These are phyloP conservation scores for Cantharellus cinnabarinus DNA, from an alignment of 768 basidiomycete species.

Conservation along the genomic window DNA sequence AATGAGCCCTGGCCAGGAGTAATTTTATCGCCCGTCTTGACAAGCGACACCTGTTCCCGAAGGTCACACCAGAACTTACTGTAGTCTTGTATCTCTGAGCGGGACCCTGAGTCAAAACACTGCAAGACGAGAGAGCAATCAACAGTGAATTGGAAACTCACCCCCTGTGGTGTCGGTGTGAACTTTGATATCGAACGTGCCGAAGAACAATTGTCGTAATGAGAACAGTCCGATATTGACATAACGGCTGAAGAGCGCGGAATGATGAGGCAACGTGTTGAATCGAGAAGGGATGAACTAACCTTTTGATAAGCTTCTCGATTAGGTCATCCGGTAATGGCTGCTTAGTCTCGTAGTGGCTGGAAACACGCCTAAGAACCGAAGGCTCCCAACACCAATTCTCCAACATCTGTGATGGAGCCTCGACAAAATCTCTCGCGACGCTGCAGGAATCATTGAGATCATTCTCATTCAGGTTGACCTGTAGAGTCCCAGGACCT, in stretches of 20 bases:
- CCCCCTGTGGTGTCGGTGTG: slow-evolving; percentile 39
- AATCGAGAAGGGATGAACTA: background rate
- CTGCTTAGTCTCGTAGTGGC: slow-evolving; percentile 57
- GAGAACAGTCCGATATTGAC: slow-evolving; percentile 69
- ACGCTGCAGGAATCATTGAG: slow-evolving; percentile 20
- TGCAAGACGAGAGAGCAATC: background rate
- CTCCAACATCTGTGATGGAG: slow-evolving; percentile 83
- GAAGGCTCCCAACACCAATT: slow-evolving; percentile 84
- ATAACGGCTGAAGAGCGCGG: slow-evolving; percentile 23
- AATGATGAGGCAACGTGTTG: background rate
- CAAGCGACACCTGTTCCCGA: slow-evolving; percentile 46
- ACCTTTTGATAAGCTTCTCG: slow-evolving; percentile 64
- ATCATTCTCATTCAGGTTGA: background rate
- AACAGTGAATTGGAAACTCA: slow-evolving; percentile 12
- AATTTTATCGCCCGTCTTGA: slow-evolving; percentile 32
- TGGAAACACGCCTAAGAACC: slow-evolving; percentile 57
- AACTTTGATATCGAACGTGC: slow-evolving; percentile 54
- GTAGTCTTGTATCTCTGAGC: slow-evolving; percentile 40
- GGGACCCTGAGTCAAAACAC: background rate
- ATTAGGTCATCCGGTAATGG: slow-evolving; percentile 54
- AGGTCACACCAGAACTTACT: slow-evolving; percentile 64
- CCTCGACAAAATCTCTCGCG: slow-evolving; percentile 70
- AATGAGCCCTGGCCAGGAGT: slow-evolving; percentile 57
- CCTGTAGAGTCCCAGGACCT: slow-evolving; percentile 3
- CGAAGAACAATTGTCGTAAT: slow-evolving; percentile 70